Evolutionary conservation across 2,329 filamentous ascomycete species (phyloP).

Genomic region (Epichloe hybrida): DNA sequence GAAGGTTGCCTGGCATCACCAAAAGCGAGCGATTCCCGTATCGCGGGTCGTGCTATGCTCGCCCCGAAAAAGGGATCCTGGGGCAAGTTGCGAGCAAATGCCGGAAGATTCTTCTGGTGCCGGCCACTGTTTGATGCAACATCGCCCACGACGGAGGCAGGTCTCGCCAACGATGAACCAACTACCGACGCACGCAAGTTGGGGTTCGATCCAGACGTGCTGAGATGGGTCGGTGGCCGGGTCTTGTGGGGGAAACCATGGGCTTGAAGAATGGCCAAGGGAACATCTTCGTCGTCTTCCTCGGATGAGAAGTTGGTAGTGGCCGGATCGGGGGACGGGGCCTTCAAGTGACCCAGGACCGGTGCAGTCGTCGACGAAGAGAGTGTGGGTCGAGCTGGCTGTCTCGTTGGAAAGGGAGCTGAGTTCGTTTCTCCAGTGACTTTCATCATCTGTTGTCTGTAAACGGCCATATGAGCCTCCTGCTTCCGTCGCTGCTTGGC

Average conservation of each 20-base stretch:
- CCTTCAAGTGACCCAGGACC: conserved; percentile 33
- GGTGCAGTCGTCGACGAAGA: conserved; percentile 49
- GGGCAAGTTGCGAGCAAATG: conserved; percentile 71
- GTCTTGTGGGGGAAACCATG: conserved; percentile 80
- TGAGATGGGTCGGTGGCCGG: conserved; percentile 57
- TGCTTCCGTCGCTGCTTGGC: conserved; percentile 73
- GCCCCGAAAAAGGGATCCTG: conserved; percentile 77
- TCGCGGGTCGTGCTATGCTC: conserved; percentile 55
- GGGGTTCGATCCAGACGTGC: conserved; percentile 53
- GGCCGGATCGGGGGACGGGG: conserved; percentile 22
- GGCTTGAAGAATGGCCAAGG: conserved; percentile 72
- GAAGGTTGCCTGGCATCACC: conserved; percentile 35
- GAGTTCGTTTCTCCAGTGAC: conserved; percentile 60
- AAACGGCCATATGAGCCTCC: conserved; percentile 79
- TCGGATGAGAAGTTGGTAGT: conserved; percentile 51
- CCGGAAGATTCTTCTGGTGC: conserved; percentile 45
- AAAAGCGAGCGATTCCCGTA: conserved; percentile 63
- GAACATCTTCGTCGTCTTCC: conserved; percentile 84
- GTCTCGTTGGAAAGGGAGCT: conserved; percentile 4
- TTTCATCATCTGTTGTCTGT: conserved; percentile 94
- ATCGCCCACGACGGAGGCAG: conserved; percentile 41
- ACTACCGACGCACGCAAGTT: conserved; percentile 48
- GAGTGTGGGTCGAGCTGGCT: conserved; percentile 39
- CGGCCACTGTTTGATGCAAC: conserved; percentile 18
- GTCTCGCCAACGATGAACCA: conserved; percentile 31